Evolutionary conservation across 441 rosid genomes (phyloP).

Genomic region (Adansonia rubrostipa): DNA sequence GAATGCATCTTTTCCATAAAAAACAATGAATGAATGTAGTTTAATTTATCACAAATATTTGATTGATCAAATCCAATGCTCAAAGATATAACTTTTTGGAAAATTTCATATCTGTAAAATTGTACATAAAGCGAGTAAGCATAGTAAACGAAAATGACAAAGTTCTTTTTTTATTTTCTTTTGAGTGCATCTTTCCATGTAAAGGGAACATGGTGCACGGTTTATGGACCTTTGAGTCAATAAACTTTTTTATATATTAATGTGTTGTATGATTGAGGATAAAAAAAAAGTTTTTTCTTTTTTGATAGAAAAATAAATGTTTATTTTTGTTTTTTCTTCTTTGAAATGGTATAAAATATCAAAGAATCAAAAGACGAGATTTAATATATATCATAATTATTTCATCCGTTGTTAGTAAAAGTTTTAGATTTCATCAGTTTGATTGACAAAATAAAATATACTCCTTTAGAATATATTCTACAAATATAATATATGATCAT

Average conservation of each 20-base stretch:
- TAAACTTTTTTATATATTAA: neutral
- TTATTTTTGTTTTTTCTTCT: neutral
- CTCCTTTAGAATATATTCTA: too few species aligned
- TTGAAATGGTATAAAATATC: neutral
- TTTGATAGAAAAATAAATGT: conserved; percentile 12
- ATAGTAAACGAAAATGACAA: neutral
- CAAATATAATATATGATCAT: too few species aligned
- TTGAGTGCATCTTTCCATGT: neutral
- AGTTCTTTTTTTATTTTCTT: neutral
- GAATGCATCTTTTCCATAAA: conserved; percentile 3
- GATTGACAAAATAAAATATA: too few species aligned
- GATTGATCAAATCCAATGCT: conserved; percentile 10
- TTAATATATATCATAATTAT: neutral
- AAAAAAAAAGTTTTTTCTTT: neutral
- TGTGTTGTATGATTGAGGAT: neutral
- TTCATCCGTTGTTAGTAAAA: neutral
- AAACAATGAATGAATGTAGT: conserved; percentile 12
- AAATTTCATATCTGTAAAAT: neutral
- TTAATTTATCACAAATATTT: neutral
- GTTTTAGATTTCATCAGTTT: too few species aligned
- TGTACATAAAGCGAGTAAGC: neutral
- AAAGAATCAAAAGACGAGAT: conserved; percentile 4
- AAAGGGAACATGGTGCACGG: conserved; percentile 20
- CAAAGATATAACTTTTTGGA: neutral
- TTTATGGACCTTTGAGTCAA: conserved; percentile 14